Percentiles rank a stretch among this genome's conserved stretches.
phyloP scores from a whole-genome alignment of 2,329 filamentous ascomycete genomes.

The Exserohilum rostratum region DNA sequence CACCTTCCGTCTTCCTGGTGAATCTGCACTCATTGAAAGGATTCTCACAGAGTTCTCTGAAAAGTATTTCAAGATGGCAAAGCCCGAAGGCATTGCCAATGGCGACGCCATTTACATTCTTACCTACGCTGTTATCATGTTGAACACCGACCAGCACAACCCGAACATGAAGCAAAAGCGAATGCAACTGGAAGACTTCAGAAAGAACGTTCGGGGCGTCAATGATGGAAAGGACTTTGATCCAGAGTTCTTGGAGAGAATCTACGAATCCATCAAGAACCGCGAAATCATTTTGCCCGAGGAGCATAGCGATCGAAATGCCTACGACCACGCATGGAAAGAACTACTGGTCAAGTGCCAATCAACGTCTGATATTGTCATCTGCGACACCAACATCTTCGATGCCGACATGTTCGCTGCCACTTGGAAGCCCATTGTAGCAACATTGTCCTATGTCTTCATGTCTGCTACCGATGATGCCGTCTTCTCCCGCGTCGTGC shows the following conservation, averaged over 20 bases:
- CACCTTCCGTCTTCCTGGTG: constrained; percentile 90
- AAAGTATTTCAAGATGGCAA: constrained; percentile 75
- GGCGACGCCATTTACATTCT: constrained; percentile 89
- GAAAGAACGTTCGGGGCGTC: constrained; percentile 86
- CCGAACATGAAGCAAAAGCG: constrained; percentile 84
- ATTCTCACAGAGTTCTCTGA: constrained; percentile 88
- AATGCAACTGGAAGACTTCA: constrained; percentile 84
- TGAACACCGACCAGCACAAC: constrained; percentile 97
- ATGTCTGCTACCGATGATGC: constrained; percentile 98
- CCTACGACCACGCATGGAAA: constrained; percentile 97
- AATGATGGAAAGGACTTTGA: constrained; percentile 87
- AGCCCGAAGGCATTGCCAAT: constrained; percentile 77
- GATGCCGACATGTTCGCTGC: constrained; percentile 97
- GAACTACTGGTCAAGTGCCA: constrained; percentile 87
- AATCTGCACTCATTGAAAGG: constrained; percentile 89
- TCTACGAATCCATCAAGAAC: constrained; percentile 88
- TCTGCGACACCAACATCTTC: constrained; percentile 91
- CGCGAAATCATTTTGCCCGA: constrained; percentile 97
- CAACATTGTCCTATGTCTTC: constrained; percentile 96
- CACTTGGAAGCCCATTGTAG: constrained; percentile 93
- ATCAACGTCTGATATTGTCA: constrained; percentile 71
- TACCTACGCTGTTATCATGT: constrained; percentile 94
- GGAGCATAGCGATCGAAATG: constrained; percentile 95
- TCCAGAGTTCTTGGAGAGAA: constrained; percentile 79
- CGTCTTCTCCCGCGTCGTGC: constrained; percentile 90